Evolutionary conservation across 2,329 filamentous ascomycete genomes (phyloP).

Genomic region (Botrytis squamosa): DNA sequence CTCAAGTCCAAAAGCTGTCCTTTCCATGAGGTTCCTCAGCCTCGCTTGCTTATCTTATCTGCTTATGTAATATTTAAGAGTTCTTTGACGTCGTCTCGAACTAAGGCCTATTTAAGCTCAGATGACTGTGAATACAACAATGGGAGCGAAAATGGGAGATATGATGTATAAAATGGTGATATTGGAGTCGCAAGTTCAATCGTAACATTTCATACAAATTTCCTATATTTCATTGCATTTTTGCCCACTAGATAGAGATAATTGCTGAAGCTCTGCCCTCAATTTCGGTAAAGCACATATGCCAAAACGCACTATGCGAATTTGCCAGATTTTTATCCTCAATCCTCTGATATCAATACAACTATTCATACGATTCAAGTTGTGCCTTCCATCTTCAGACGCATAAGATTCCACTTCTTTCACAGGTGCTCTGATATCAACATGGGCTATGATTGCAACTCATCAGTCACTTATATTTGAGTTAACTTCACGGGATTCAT

Average conservation of each 20-base stretch:
- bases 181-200: neutral
- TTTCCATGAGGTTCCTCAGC: slow-evolving; percentile 4
- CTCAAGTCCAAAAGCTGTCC: slow-evolving; percentile 5
- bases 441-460: neutral
- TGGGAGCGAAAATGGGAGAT: neutral
- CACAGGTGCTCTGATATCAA: neutral
- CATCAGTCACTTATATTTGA: neutral
- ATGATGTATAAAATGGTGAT: neutral
- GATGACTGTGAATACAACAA: neutral
- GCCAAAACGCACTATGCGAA: neutral
- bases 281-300: neutral
- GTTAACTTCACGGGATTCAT: neutral
- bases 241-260: neutral
- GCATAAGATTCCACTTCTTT: neutral
- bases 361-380: neutral
- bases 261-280: neutral
- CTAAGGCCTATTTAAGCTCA: neutral
- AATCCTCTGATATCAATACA: neutral
- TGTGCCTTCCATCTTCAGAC: neutral
- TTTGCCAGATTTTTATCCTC: neutral
- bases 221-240: neutral
- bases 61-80: neutral
- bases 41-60: neutral
- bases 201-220: neutral
- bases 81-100: neutral